Evolutionary conservation across 192 early-diverging fungal species (phyloP).

Genomic region (Backusella parvicylindrica): DNA sequence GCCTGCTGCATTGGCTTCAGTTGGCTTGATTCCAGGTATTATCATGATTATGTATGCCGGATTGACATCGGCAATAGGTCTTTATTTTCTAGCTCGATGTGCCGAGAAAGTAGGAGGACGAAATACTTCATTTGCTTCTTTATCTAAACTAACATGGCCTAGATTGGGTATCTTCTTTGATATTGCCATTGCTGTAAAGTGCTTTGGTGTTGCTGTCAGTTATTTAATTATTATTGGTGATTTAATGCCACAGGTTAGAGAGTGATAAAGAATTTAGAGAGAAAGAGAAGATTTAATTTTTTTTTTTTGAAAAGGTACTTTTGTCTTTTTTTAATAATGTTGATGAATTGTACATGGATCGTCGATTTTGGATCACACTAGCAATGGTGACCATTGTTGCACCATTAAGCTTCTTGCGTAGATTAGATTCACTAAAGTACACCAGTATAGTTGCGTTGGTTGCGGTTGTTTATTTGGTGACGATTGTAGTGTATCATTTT

Average conservation of each 20-base stretch:
- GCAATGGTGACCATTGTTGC: conserved; percentile 60
- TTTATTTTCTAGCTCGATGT: conserved; percentile 76
- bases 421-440: conserved; percentile 86
- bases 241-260: conserved; percentile 73
- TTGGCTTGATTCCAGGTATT: conserved; percentile 82
- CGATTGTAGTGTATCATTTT: conserved; percentile 81
- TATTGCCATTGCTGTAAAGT: conserved; percentile 96
- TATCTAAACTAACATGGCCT: conserved; percentile 90
- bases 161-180: conserved; percentile 87
- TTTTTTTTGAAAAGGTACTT: conserved; percentile 27
- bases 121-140: conserved; percentile 85
- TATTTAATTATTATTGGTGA: conserved; percentile 96
- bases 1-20: conserved; percentile 81
- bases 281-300: background rate
- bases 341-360: conserved; percentile 48
- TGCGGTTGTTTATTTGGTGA: conserved; percentile 81
- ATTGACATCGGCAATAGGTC: conserved; percentile 70
- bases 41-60: conserved; percentile 79
- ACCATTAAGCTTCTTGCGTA: conserved; percentile 78
- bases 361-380: conserved; percentile 84
- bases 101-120: conserved; percentile 78
- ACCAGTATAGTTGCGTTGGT: conserved; percentile 84
- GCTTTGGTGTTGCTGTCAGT: conserved; percentile 94
- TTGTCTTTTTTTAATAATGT: conserved; percentile 1
- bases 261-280: background rate